Conservation (phyloP, 345 rosid genomes). For the Populus deltoides region DNA sequence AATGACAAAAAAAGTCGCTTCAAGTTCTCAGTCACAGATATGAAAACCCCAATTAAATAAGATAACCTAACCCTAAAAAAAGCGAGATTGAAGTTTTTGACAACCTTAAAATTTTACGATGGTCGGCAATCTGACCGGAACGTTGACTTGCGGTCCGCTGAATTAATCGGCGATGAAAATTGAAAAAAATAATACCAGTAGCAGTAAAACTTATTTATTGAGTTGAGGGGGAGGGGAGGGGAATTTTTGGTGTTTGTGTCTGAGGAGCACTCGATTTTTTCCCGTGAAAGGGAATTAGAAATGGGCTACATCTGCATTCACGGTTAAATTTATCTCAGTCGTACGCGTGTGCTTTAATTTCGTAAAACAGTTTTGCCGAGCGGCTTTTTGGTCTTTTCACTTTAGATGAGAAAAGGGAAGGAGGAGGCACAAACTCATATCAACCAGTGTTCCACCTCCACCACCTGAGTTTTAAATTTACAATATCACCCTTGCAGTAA, state of each 20-base stretch:
- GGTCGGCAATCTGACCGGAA: constrained; percentile 21
- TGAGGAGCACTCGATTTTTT: constrained; percentile 45
- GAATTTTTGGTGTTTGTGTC: constrained; percentile 14
- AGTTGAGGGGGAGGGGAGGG: neutral
- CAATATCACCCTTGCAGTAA: too few relatives aligned
- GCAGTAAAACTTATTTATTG: neutral
- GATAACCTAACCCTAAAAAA: neutral
- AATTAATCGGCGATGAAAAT: neutral
- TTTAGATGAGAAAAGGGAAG: neutral
- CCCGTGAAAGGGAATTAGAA: constrained; percentile 11
- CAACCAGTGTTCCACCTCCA: neutral
- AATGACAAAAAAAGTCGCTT: neutral
- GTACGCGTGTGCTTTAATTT: constrained; percentile 33
- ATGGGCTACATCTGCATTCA: constrained; percentile 24
- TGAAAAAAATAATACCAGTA: neutral
- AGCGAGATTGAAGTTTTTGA: neutral
- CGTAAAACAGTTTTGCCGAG: neutral
- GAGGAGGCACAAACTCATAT: neutral
- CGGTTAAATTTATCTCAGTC: constrained; percentile 23
- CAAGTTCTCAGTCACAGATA: neutral
- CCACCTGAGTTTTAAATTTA: too few relatives aligned
- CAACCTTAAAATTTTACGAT: constrained; percentile 21
- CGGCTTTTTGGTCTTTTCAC: neutral
- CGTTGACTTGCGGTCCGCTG: constrained; percentile 13
- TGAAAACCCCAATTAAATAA: neutral